Base-by-base conservation (phyloP, 345 rosid species). In the Salix dunnii region DNA sequence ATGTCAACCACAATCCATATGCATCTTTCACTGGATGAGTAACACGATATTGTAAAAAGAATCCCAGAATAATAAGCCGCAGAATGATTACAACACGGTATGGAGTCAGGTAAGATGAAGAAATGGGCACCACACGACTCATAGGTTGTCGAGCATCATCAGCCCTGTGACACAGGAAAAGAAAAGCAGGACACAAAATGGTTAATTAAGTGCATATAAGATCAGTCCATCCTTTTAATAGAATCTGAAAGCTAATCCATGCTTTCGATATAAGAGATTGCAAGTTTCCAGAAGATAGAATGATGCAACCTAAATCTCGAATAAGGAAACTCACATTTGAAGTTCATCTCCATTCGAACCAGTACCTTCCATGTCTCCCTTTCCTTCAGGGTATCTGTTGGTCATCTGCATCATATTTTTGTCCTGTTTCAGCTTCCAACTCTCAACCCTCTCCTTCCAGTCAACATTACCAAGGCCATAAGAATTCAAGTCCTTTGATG, bases 401-500 rank as follows among this genome's bases (percentile, higher is more conserved):
- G 81, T 88, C 90, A 87, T 79, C 30, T 90, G 97, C 88, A 85
- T 79, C 87, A 88, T 87, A 78, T 83, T 91, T 84, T 94, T 96
- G 76, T 96, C 99, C 89, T 96, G 99, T 75, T 92, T 96, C 81
- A 92, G 95, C 84, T 96, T 96, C 98, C 99, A 96, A 72, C 98
- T 94, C 82, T 96, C 98, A 76, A 96, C 95, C 80, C 98, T 91
- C 83, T 94, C 99, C 87, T 96, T 96, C 99, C 99, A 96, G 87
- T 96, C 98, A 76, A 96, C 91, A 85, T 89, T 92, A 67, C 94
- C 94, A 77, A 96, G 97, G 82, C 98, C 99, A 84, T 96, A 96
- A 74, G 98, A 89, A 85, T 96, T 92, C 88, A 94, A 87, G 91
- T 94, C 99, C 81, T 92, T 96, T 7, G 99, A 89, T 12, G 99